Percentiles rank a stretch among this genome's conserved stretches.
Evolutionary conservation across 495 filamentous ascomycete species (phyloP).

Genomic region (Mycothermus thermophilus): DNA sequence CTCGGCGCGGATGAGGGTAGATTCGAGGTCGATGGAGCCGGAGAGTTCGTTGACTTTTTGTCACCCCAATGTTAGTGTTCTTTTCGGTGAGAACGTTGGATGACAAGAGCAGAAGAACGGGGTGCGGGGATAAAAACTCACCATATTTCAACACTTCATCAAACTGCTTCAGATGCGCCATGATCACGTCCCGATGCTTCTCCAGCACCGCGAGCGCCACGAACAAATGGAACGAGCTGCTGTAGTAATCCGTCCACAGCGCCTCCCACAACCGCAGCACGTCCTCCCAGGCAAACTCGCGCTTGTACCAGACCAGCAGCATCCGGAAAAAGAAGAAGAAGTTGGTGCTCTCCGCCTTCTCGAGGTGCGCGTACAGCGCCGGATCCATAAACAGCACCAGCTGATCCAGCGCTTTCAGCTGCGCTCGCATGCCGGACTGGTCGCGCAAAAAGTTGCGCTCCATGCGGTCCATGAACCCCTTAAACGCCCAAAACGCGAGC

Average conservation of each 20-base stretch:
- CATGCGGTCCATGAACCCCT: conserved; percentile 92
- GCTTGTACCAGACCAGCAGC: conserved; percentile 96
- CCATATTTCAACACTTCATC: conserved; percentile 96
- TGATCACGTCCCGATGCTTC: conserved; percentile 85
- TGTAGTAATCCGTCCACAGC: conserved; percentile 86
- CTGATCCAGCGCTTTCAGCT: conserved; percentile 81
- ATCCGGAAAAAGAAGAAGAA: conserved; percentile 99
- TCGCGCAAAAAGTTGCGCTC: conserved; percentile 95
- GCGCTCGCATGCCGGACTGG: conserved; percentile 86
- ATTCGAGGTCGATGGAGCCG: conserved; percentile 76
- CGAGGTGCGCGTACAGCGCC: conserved; percentile 77
- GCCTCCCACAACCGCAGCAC: conserved; percentile 82
- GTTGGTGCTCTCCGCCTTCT: conserved; percentile 84
- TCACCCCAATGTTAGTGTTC: too few species aligned
- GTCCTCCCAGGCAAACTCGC: conserved; percentile 83
- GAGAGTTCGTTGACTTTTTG: conserved; percentile 79
- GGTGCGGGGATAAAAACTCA: conserved; percentile 29
- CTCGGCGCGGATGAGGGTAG: conserved; percentile 76
- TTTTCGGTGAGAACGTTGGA: too few species aligned
- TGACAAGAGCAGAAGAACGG: conserved; percentile 2
- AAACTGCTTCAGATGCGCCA: conserved; percentile 86
- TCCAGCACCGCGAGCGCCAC: conserved; percentile 91
- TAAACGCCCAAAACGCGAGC: conserved; percentile 92
- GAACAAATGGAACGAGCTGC: conserved; percentile 84
- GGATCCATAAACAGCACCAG: conserved; percentile 94